Evolutionary conservation across 768 basidiomycete species (phyloP), one percentile per base, ranked within the genome.

Genomic region (Amanita pallidorosea): DNA sequence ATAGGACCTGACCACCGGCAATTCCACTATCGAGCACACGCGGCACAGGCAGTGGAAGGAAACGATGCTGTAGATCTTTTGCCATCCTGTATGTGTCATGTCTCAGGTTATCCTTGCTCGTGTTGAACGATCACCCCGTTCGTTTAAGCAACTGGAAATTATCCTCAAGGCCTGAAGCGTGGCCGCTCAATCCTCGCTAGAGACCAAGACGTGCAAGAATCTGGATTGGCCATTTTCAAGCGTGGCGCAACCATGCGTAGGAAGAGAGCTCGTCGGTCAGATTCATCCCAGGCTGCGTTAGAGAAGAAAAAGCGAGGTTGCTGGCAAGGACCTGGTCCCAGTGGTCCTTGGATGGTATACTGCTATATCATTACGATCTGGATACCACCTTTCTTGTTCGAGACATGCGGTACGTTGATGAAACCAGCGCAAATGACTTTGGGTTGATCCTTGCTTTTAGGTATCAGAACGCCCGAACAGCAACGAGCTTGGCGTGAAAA

Each of bases 401-500:
- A 69, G 47, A 70, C 80, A 27, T 93, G 88, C 59, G 92, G 91
- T 91, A 61, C 54, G 86, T 77, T 37, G 33, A 33, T 40, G 42
- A 35, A 7, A 23, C 29, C 23, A 20, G 6, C 4, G 34, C 45
- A 8, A 8, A 33, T 2, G 27, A 37, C 4, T 23, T 34, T 15
- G 41, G 15, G 22, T 48, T 53, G 38, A 13, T 53, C 35, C n/a
- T 40, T 43, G 31, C 9, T 5, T 47, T 25, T 53, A 93, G 91
- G 94, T 49, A 85, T 96, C 56, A 77, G 78, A 49, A 94, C 85
- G 25, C 86, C 90, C 0, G 96, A 99, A 56, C 87, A 86, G 57
- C 93, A 96, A 64, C 81, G 92, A 45, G 96, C 96, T 38, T 99
- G 94, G 94, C 77, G 96, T 55, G 96, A 99, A 69, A 99, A 99